Evolutionary conservation across 2,329 filamentous ascomycete species (phyloP).

Genomic region (Fusarium subtropicale): DNA sequence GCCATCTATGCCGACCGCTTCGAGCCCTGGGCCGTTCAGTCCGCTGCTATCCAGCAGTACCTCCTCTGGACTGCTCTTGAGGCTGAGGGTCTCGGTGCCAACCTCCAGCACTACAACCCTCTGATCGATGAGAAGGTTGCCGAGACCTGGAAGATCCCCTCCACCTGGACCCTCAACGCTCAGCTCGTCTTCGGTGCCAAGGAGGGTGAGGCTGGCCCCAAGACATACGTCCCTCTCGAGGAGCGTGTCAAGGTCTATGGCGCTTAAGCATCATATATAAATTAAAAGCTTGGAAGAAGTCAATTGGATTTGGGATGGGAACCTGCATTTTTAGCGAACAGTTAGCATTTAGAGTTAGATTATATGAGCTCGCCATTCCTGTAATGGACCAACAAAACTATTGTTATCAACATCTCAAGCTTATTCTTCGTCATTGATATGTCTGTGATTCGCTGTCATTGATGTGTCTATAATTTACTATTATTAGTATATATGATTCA

Average conservation of each 20-base stretch:
- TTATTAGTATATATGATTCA: not conserved
- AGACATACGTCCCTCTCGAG: conserved; percentile 73
- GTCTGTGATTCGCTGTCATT: not conserved
- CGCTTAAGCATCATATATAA: conserved; percentile 51
- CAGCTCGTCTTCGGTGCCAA: conserved; percentile 86
- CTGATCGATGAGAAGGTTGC: conserved; percentile 80
- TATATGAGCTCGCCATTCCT: not conserved
- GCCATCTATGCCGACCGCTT: conserved; percentile 83
- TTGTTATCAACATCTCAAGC: not conserved
- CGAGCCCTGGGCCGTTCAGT: conserved; percentile 79
- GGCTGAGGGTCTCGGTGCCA: conserved; percentile 85
- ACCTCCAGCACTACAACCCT: conserved; percentile 95
- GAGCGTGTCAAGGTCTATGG: conserved; percentile 75
- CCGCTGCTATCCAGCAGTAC: conserved; percentile 82
- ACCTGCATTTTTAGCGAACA: conserved; percentile 30
- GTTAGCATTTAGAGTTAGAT: conserved; percentile 16
- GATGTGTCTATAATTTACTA: not conserved
- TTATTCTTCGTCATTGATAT: not conserved
- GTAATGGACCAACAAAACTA: conserved; percentile 6
- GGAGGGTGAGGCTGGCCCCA: conserved; percentile 67
- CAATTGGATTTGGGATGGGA: conserved; percentile 10
- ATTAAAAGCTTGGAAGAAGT: conserved; percentile 10
- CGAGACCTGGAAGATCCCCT: conserved; percentile 75
- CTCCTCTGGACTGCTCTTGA: conserved; percentile 84
- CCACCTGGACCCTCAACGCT: conserved; percentile 79